Evolutionary conservation across 2,329 filamentous ascomycete genomes (phyloP).

Genomic region (Aspergillus clavatus): DNA sequence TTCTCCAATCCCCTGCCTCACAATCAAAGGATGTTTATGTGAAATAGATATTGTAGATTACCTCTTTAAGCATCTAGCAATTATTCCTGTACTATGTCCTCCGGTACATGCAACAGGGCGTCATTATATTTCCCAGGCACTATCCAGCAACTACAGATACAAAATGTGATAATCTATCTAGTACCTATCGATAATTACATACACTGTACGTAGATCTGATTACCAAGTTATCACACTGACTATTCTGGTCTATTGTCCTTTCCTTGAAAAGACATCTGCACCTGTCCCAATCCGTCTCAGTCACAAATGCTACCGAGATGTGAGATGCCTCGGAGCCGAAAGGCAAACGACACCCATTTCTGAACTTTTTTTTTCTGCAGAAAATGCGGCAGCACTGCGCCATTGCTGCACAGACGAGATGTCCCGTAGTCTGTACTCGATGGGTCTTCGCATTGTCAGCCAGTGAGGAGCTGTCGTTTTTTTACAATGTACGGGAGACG

Average conservation of each 20-base stretch:
- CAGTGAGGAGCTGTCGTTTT: background rate
- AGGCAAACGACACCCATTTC: background rate
- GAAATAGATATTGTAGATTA: no score
- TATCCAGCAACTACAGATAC: no score
- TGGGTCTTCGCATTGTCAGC: background rate
- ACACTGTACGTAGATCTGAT: no score
- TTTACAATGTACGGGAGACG: background rate
- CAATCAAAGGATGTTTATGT: no score
- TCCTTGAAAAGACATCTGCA: background rate
- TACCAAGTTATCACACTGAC: no score
- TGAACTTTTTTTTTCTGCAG: background rate
- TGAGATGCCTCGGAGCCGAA: background rate
- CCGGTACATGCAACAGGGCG: no score
- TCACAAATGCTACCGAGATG: background rate
- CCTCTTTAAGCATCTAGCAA: no score
- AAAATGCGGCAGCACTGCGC: background rate
- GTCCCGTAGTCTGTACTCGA: background rate
- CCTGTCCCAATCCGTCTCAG: background rate
- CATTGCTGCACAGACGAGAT: background rate
- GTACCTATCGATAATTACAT: no score
- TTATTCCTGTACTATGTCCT: no score
- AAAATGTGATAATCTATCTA: no score
- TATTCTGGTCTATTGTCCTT: background rate
- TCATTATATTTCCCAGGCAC: no score
- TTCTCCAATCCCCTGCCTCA: no score